Base-by-base conservation (phyloP, 495 filamentous ascomycete species). In the Letharia lupina region DNA sequence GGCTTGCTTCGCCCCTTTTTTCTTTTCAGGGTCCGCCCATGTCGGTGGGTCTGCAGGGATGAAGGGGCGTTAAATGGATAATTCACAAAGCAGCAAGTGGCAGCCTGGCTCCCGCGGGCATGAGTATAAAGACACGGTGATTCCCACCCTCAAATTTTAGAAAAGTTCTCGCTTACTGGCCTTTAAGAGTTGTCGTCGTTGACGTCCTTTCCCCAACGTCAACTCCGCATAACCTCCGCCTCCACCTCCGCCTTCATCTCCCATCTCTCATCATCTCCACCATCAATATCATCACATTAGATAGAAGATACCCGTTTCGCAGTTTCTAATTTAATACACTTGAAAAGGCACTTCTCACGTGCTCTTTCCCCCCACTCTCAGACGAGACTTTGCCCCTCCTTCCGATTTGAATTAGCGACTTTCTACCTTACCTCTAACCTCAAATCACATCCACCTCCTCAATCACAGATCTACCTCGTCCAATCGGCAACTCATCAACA, bases 361-460 rank as follows among this genome's bases (percentile, higher is more conserved):
- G 69, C 62, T 8, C 58, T 73, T 68, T 71, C 61, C 60, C 60
- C 67, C 71, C 67, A 63, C 67, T 69, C 69, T 73, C 69, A 60
- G 45, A 63, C 71, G 69, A 69, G 69, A 64, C 33, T 45, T 42
- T 54, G 47, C 61, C 63, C 56, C 63, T 69, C 68, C 61, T 70
- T 69, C 69, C 71, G 69, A 73, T 73, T 61, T 73, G 71, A 71
- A 52, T 73, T 73, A 73, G 71, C 71, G 71, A 71, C 71, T 71
- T 69, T 65, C 65, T 31, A 64, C 56, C 61, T 67, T 63, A 71
- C 65, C 56, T 63, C 62, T 58, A 67, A 66, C 48, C 54, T 60
- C 56, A 62, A 60, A 37, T 37, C 45, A 47, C 60, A 4, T 31
- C 23, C 47, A 39, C 28, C 39, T 45, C 61, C 61, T 61, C 54